Evolutionary conservation across 768 basidiomycete genomes (phyloP).

Genomic region (Cyclocybe cylindracea): DNA sequence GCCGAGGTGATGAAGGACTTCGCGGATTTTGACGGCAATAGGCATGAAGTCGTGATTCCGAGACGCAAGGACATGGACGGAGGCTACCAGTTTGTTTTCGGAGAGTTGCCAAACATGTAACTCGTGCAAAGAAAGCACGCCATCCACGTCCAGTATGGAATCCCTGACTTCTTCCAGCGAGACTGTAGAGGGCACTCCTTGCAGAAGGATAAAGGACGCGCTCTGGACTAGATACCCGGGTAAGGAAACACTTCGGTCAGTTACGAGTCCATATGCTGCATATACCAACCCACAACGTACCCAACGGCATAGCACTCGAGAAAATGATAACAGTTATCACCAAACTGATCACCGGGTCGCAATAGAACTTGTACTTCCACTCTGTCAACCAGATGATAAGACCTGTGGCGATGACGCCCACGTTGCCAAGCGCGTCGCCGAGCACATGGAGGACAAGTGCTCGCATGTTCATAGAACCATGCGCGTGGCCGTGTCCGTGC

Average conservation of each 20-base stretch:
- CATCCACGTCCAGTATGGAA: slow-evolving; percentile 81
- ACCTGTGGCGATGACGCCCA: slow-evolving; percentile 95
- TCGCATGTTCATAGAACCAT: slow-evolving; percentile 95
- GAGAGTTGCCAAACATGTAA: slow-evolving; percentile 98
- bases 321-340: slow-evolving; percentile 97
- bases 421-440: slow-evolving; percentile 96
- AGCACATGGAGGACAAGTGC: slow-evolving; percentile 93
- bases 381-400: slow-evolving; percentile 90
- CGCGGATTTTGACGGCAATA: slow-evolving; percentile 80
- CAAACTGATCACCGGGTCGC: slow-evolving; percentile 90
- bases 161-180: slow-evolving; percentile 86
- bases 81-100: slow-evolving; percentile 92
- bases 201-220: slow-evolving; percentile 92
- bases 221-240: slow-evolving; percentile 61
- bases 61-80: slow-evolving; percentile 89
- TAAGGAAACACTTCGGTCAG: not conserved
- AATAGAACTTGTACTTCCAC: slow-evolving; percentile 87
- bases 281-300: slow-evolving; percentile 38
- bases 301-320: slow-evolving; percentile 90
- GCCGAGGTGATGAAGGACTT: slow-evolving; percentile 84
- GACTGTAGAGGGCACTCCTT: slow-evolving; percentile 89
- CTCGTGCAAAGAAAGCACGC: slow-evolving; percentile 88
- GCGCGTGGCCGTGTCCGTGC: slow-evolving; percentile 28
- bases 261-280: not conserved
- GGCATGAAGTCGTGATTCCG: slow-evolving; percentile 89